Evolutionary conservation across 23 red algal species (phyloP), one percentile per base, ranked within the genome.

Genomic region (Gracilaria caudata): DNA sequence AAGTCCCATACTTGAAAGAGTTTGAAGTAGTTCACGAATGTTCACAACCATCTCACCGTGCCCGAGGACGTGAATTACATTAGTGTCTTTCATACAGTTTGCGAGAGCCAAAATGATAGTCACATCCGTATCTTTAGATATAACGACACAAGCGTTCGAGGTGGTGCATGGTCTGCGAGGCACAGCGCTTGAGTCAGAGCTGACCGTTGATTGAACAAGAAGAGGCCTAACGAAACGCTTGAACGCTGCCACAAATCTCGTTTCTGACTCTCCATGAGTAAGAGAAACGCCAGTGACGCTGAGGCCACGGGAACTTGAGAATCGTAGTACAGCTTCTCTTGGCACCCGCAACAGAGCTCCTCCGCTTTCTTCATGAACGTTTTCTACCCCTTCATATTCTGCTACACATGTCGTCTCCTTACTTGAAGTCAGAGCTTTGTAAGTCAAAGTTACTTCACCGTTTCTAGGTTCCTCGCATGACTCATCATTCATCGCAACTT

Each of bases 41-140:
- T 54, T 40, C 4, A 79, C 16, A 9, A 53, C 75, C 4, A 79
- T 79, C 24, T 14, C 40, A n/a, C 47, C 10, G 7, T 79, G 38
- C 4, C 75, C 75, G 53, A 79, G 75, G 7, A 79, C 75, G 43
- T 79, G 75, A 28, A 49, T 4, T 6, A 54, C 28, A 34, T 43
- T 43, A 7, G 20, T 79, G 7, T 23, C 44, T 13, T 54, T 26
- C 24, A 54, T 47, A 3, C 37, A 54, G 20, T 54, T 3, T 26
- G 40, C 40, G 53, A 79, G 75, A 54, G 5, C 4, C 13, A 79
- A 40, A 28, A 79, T 79, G 8, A 79, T 57, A 26, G 75, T 79
- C 6, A 79, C 75, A n/a, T 79, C 75, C 3, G 75, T 53, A 23
- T 79, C 75, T 57, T 79, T 79, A 7, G 75, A 79, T 40, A 79